phyloP scores from a whole-genome alignment of 2,329 filamentous ascomycete species.

The Rasamsonia emersonii region DNA sequence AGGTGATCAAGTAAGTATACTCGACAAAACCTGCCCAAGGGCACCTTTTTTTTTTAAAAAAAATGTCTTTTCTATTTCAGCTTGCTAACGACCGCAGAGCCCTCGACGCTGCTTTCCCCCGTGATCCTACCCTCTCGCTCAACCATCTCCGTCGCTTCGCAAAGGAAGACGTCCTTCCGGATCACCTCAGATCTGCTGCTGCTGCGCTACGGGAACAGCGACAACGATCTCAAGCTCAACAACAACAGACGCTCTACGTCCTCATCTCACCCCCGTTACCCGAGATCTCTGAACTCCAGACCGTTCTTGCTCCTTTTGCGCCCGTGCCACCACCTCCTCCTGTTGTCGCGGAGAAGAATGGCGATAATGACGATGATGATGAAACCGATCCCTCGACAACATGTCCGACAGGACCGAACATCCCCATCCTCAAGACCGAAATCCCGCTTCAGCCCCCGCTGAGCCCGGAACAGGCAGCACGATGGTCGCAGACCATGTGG shows the following conservation, averaged over 20 bases:
- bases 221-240: slow-evolving; percentile 12
- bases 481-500: slow-evolving; percentile 35
- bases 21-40: too few relatives aligned
- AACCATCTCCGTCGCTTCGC: slow-evolving; percentile 35
- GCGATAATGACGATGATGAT: slow-evolving; percentile 1
- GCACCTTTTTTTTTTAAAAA: too few relatives aligned
- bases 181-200: slow-evolving; percentile 16
- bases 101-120: slow-evolving; percentile 29
- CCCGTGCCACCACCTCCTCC: slow-evolving; percentile 13
- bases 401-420: slow-evolving; percentile 8
- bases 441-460: slow-evolving; percentile 35
- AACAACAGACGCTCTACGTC: slow-evolving; percentile 29
- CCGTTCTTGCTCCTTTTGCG: slow-evolving; percentile 30
- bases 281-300: slow-evolving; percentile 22
- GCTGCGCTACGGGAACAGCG: too few relatives aligned
- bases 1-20: slow-evolving; percentile 32
- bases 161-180: slow-evolving; percentile 26
- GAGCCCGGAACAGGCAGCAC: slow-evolving; percentile 30
- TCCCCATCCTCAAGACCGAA: slow-evolving; percentile 22
- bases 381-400: slow-evolving; percentile 4
- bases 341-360: not conserved
- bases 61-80: not conserved
- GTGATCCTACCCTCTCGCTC: slow-evolving; percentile 22
- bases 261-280: slow-evolving; percentile 34
- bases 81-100: slow-evolving; percentile 18